phyloP scores from a whole-genome alignment of 2,329 filamentous ascomycete species.

The Cryphonectria radicalis region DNA sequence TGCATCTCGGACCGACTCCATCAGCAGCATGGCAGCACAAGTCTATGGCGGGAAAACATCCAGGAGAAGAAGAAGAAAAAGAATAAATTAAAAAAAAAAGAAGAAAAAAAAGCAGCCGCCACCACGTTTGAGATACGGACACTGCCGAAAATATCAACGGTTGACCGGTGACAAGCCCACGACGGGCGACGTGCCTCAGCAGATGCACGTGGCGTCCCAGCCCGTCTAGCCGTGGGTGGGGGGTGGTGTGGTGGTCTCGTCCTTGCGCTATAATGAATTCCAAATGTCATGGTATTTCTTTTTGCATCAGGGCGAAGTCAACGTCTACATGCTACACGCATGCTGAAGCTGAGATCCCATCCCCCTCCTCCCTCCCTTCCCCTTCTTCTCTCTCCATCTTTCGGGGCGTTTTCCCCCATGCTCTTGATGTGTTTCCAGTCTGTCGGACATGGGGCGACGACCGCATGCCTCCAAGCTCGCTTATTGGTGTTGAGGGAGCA shows the following conservation, averaged over 20 bases:
- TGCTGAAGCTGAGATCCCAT: neutral
- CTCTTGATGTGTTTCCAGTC: neutral
- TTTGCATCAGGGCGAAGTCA: neutral
- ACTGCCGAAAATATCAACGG: conserved; percentile 8
- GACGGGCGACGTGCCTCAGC: neutral
- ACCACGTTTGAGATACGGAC: neutral
- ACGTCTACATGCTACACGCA: neutral
- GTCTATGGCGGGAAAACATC: neutral
- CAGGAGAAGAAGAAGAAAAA: too few species aligned
- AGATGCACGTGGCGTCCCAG: conserved; percentile 11
- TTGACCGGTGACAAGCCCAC: neutral
- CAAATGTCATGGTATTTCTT: neutral
- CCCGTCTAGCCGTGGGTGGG: neutral
- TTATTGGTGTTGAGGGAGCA: conserved; percentile 8
- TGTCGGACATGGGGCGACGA: neutral
- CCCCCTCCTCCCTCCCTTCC: too few species aligned
- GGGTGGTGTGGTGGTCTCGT: neutral
- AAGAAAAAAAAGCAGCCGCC: neutral
- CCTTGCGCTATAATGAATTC: neutral
- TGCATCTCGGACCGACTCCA: conserved; percentile 7
- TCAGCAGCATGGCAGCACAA: neutral
- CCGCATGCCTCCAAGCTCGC: conserved; percentile 26
- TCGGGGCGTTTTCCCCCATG: neutral
- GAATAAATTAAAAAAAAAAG: too few species aligned
- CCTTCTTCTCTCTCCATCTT: neutral